phyloP scores from a whole-genome alignment of 169 alveolate genomes.

The Perkinsus olseni region DNA sequence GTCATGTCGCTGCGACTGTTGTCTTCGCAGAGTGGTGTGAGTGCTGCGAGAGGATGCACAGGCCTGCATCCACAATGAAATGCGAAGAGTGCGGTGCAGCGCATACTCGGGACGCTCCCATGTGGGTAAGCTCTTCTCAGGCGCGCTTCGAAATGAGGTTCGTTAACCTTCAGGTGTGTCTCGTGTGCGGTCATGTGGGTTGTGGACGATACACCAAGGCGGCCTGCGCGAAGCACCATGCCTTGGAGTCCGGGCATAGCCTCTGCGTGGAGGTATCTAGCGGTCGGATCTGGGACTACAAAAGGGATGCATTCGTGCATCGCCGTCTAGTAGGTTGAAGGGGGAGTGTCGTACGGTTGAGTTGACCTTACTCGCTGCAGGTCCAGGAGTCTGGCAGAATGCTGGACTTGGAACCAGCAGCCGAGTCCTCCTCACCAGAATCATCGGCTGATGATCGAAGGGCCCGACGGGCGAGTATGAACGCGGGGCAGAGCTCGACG shows the following conservation, averaged over 20 bases:
- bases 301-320: conserved; percentile 60
- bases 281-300: conserved; percentile 60
- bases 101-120: conserved; percentile 39
- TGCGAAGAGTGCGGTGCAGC: conserved; percentile 21
- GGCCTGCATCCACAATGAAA: neutral
- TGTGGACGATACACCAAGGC: conserved; percentile 52
- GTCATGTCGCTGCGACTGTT: neutral
- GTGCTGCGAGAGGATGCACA: neutral
- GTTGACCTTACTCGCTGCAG: neutral
- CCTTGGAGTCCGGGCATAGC: conserved; percentile 40
- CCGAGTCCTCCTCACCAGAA: neutral
- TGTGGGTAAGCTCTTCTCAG: conserved; percentile 21
- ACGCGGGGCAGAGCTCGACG: neutral
- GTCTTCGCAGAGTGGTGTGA: neutral
- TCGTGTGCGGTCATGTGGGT: conserved; percentile 60
- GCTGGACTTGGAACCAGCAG: neutral
- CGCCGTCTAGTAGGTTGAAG: conserved; percentile 12
- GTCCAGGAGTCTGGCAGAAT: neutral
- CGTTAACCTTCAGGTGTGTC: conserved; percentile 43
- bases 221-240: conserved; percentile 55
- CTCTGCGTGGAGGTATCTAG: conserved; percentile 50
- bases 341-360: neutral
- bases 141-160: too few species aligned
- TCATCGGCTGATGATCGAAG: neutral
- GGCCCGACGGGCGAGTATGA: neutral